Conservation (phyloP, 768 basidiomycete species). For the Tricholoma bakamatsutake region DNA sequence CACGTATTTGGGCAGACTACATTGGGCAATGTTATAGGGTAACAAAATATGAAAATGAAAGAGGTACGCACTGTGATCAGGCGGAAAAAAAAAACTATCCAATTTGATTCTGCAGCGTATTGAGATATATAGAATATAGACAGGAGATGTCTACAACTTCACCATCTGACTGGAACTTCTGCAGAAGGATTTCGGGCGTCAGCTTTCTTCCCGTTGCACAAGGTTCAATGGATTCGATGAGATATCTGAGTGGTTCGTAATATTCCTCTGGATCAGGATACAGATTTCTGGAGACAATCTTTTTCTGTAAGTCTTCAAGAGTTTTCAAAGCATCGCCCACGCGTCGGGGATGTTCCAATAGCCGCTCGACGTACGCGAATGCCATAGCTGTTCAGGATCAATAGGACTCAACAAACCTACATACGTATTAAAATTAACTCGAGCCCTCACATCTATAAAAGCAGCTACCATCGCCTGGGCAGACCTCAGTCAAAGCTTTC, state of each 20-base stretch:
- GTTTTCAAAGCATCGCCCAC: conserved; percentile 46
- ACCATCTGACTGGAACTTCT: conserved; percentile 53
- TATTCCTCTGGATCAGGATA: conserved; percentile 54
- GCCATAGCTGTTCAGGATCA: conserved; percentile 55
- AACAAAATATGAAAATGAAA: neutral
- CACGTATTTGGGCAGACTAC: conserved; percentile 53
- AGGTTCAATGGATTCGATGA: conserved; percentile 42
- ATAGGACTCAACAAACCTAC: conserved; percentile 10
- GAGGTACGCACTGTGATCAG: conserved; percentile 51
- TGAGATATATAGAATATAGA: neutral
- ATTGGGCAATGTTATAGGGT: conserved; percentile 54
- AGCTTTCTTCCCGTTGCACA: conserved; percentile 28
- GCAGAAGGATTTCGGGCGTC: conserved; percentile 34
- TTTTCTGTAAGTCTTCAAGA: conserved; percentile 46
- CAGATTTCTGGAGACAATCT: conserved; percentile 61
- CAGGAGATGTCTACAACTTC: neutral
- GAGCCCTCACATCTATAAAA: conserved; percentile 75
- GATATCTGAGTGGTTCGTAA: conserved; percentile 50
- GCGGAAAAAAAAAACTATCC: conserved; percentile 75
- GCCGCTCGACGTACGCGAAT: conserved; percentile 74
- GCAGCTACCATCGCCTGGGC: conserved; percentile 82
- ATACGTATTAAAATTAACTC: neutral
- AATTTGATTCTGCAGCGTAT: conserved; percentile 48
- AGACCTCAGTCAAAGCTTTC: neutral
- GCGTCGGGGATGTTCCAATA: conserved; percentile 44